Evolutionary conservation across 352 stramenopile species (phyloP), one percentile per base, ranked within the genome.

Genomic region (Phytophthora foliorum): DNA sequence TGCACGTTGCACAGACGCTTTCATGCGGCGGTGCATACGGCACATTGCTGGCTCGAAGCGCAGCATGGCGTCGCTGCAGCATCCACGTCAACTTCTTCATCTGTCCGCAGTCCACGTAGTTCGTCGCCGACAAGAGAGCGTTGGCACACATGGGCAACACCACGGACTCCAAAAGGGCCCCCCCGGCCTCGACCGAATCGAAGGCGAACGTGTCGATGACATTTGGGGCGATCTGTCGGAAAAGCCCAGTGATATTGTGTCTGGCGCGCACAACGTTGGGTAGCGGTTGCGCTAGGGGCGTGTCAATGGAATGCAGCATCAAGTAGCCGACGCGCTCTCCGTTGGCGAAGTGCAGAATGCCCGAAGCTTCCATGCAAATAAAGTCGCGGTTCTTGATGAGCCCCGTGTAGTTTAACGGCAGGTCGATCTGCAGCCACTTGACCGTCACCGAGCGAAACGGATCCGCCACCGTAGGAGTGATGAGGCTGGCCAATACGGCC

Each of bases 31-130:
- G 27, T 3, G 63, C 6, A 0, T 38, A 32, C 1, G 48, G 38
- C 17, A 59, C 21, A 14, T 64, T 49, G 17, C 48, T 38, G 16
- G 41, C 21, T 4, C 50, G 49, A 5, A 72, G 34, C 14, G 64
- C 49, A 11, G 14, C 24, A 17, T 67, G 64, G 0, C 57, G 64
- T 11, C 57, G 25, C 44, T 69, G 66, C 19, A 77, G 41, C 53
- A 77, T 73, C 79, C 78, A 90, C 38, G 74, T 70, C 11, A 88
- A 65, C 59, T 88, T 90, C 53, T 84, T 83, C 77, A 86, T 84
- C 31, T 81, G 72, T 0, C 72, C 72, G 39, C 77, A 90, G 29
- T 81, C 44, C 8, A 82, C 70, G 55, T 80, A 75, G n/a, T 72
- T 67, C 5, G 59, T 75, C 10, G 65, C 56, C 6, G 78, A 77